Conservation (phyloP, 768 basidiomycete species). For the Boletus rufocinnamomeus region DNA sequence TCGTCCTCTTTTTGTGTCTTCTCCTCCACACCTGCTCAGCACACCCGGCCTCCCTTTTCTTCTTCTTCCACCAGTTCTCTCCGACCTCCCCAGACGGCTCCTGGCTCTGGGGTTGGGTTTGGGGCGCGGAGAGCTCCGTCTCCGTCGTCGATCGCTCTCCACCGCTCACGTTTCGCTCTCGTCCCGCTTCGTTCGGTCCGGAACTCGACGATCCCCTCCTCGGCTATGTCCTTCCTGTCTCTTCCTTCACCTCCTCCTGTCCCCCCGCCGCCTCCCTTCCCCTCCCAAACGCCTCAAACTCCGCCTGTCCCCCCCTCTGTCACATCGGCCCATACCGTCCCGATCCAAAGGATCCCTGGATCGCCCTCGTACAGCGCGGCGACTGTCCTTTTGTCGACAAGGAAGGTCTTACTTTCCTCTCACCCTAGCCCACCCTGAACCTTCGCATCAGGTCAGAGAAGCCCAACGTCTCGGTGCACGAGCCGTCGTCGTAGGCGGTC, state of each 20-base stretch:
- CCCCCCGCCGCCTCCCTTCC: conserved; percentile 3
- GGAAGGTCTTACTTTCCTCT: conserved; percentile 47
- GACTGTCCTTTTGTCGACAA: conserved; percentile 91
- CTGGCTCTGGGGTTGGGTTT: conserved; percentile 66
- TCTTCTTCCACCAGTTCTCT: conserved; percentile 42
- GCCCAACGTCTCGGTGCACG: conserved; percentile 74
- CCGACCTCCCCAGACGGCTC: conserved; percentile 45
- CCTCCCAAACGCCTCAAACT: conserved; percentile 36
- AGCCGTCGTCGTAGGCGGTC: conserved; percentile 92
- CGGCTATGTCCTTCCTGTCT: conserved; percentile 71
- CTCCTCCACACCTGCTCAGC: conserved; percentile 12
- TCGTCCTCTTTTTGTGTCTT: conserved; percentile 5
- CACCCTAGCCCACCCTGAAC: background rate
- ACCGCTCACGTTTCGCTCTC: conserved; percentile 66
- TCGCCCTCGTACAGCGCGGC: conserved; percentile 89
- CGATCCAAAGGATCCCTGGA: conserved; percentile 71
- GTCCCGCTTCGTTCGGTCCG: conserved; percentile 75
- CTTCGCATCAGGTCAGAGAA: conserved; percentile 44
- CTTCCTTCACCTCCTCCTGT: conserved; percentile 63
- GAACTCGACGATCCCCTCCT: conserved; percentile 67
- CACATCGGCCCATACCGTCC: conserved; percentile 55
- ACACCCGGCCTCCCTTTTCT: background rate
- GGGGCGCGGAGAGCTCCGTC: conserved; percentile 69
- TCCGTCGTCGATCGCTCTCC: conserved; percentile 78
- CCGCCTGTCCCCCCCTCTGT: conserved; percentile 73